phyloP scores from a whole-genome alignment of 2,329 filamentous ascomycete genomes.

The Pleoardoris graminearum region DNA sequence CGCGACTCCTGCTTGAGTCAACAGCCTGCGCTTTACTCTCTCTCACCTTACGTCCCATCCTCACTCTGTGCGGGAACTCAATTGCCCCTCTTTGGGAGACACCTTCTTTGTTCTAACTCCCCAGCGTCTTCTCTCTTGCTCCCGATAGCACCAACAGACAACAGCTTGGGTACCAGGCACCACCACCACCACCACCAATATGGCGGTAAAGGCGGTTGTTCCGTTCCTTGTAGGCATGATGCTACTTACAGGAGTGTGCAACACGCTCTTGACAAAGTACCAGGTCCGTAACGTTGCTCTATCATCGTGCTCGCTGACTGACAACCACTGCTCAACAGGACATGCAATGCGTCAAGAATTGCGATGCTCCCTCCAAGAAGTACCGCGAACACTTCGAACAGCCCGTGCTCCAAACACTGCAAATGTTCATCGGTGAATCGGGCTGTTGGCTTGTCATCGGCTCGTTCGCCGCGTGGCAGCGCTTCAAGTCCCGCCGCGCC shows the following conservation, averaged over 20 bases:
- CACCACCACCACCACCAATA: conserved; percentile 44
- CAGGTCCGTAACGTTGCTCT: conserved; percentile 62
- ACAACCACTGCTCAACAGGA: conserved; percentile 60
- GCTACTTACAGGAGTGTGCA: conserved; percentile 93
- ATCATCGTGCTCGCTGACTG: conserved; percentile 1
- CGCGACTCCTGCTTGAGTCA: conserved; percentile 13
- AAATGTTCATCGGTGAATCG: conserved; percentile 98
- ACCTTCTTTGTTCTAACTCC: conserved; percentile 16
- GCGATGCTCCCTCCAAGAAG: conserved; percentile 68
- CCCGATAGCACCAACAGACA: conserved; percentile 11
- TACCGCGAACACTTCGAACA: conserved; percentile 82
- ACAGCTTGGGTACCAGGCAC: conserved; percentile 6
- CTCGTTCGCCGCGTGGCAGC: conserved; percentile 66
- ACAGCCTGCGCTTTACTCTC: conserved; percentile 15
- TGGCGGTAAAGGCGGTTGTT: conserved; percentile 73
- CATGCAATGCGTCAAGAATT: conserved; percentile 95
- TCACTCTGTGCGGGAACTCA: conserved; percentile 7
- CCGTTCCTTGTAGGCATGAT: conserved; percentile 93
- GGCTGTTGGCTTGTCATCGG: conserved; percentile 93
- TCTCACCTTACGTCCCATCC: conserved; percentile 6
- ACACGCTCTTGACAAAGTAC: conserved; percentile 95
- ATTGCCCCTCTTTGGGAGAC: conserved; percentile 4
- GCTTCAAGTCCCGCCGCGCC: conserved; percentile 53
- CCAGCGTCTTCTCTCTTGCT: conserved; percentile 17
- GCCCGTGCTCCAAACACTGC: conserved; percentile 90